Base-by-base conservation (phyloP, 2,329 filamentous ascomycete genomes). In the Sarocladiaceae sp. region DNA sequence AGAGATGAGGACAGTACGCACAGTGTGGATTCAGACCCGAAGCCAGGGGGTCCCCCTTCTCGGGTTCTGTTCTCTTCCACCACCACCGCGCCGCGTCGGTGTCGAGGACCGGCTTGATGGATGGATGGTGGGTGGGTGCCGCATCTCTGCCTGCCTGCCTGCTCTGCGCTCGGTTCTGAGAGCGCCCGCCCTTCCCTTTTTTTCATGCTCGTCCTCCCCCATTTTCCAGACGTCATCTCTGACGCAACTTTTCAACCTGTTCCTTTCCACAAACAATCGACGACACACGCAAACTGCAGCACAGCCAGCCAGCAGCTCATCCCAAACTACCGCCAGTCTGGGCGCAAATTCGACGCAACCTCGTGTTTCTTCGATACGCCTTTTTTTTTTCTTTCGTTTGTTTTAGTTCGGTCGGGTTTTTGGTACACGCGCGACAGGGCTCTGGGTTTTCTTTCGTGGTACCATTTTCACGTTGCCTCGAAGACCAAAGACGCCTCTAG, bases 151-250 rank as follows among this genome's bases (percentile, higher is more conserved):
- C n/a, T n/a, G n/a, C n/a, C n/a, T n/a, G n/a, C n/a, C n/a, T n/a
- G n/a, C n/a, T n/a, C n/a, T n/a, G n/a, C n/a, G n/a, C n/a, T n/a
- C n/a, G n/a, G n/a, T n/a, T n/a, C n/a, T n/a, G n/a, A n/a, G n/a
- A n/a, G n/a, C n/a, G n/a, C n/a, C n/a, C n/a, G n/a, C n/a, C n/a
- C n/a, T 55, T 61, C 59, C 58, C 58, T 62, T 63, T 54, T 56
- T 52, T 51, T 53, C 48, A 42, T 49, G 49, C 51, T 45, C 48
- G 48, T 48, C 52, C 50, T 37, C 45, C 49, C 47, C 55, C 59
- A 53, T 58, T 55, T 56, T 54, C 57, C 59, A 60, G 64, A 68
- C 66, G 66, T 68, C 66, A 68, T 68, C 66, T 68, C 66, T 68
- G 66, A 68, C 66, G 66, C 68, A n/a, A n/a, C 65, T 68, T 68